Percentiles rank a stretch among this genome's conserved stretches.
phyloP scores from a whole-genome alignment of 768 basidiomycete genomes.

The Termitomyces sp. region DNA sequence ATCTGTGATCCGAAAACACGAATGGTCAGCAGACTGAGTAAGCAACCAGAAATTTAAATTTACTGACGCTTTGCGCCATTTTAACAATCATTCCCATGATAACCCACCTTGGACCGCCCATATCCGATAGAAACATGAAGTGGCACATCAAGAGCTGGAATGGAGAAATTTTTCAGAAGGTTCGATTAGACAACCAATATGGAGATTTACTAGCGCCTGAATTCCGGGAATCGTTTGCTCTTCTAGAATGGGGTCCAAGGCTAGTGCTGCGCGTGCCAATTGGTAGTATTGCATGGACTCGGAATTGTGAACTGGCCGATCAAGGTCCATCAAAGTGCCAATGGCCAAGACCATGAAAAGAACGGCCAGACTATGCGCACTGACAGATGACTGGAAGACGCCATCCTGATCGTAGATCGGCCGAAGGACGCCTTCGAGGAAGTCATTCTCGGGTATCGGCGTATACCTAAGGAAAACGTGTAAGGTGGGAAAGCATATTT shows the following conservation, averaged over 20 bases:
- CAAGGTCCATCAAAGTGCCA: conserved; percentile 57
- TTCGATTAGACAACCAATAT: conserved; percentile 2
- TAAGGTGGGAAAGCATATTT: conserved; percentile 2
- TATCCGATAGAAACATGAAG: conserved; percentile 45
- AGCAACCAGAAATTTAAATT: conserved; percentile 7
- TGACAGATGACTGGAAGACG: conserved; percentile 30
- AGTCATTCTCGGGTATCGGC: conserved; percentile 57
- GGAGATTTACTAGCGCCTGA: conserved; percentile 51
- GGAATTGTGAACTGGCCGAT: conserved; percentile 42
- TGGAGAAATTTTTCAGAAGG: conserved; percentile 10
- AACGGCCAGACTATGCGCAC: conserved; percentile 52
- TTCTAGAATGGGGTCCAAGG: conserved; percentile 60
- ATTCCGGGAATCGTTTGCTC: conserved; percentile 58
- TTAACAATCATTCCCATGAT: conserved; percentile 69
- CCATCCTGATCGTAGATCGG: conserved; percentile 46
- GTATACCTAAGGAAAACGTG: conserved; percentile 43
- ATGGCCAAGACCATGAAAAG: conserved; percentile 61
- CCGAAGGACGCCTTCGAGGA: conserved; percentile 42
- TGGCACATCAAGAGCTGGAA: conserved; percentile 52
- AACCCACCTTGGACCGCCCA: conserved; percentile 60
- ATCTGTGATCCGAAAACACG: conserved; percentile 31
- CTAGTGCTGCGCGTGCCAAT: conserved; percentile 50
- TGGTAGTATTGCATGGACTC: conserved; percentile 59
- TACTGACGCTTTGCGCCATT: conserved; percentile 59
- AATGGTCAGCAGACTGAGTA: conserved; percentile 11